phyloP scores from a whole-genome alignment of 371 early-diverging fungal genomes.

The Rhizopus arrhizus region DNA sequence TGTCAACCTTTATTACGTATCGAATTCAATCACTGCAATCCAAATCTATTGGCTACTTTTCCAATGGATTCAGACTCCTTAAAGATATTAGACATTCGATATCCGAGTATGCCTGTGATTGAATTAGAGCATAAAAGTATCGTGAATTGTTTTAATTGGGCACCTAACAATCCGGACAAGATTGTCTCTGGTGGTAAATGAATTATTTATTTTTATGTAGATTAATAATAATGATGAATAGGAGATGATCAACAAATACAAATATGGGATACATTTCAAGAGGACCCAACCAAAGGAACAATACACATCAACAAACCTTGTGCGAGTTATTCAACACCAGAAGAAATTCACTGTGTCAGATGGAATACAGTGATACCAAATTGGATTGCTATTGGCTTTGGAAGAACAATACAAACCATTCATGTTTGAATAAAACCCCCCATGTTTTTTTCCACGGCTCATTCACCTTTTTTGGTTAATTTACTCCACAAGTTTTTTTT shows the following conservation, averaged over 20 bases:
- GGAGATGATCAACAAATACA: conserved; percentile 78
- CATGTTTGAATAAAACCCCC: conserved; percentile 31
- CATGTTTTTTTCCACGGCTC: no score
- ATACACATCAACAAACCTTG: conserved; percentile 62
- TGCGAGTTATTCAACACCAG: conserved; percentile 69
- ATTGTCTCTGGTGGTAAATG: conserved; percentile 70
- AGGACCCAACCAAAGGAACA: conserved; percentile 16
- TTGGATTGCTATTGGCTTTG: conserved; percentile 77
- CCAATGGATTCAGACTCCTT: conserved; percentile 79
- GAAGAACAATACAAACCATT: conserved; percentile 65
- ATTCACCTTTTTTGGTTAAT: no score
- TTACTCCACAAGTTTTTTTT: no score
- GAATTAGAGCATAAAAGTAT: conserved; percentile 82
- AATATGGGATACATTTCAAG: conserved; percentile 76
- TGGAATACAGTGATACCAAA: conserved; percentile 73
- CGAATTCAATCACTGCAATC: conserved; percentile 84
- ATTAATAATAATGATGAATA: conserved; percentile 13
- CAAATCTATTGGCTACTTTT: conserved; percentile 90
- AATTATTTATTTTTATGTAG: not conserved
- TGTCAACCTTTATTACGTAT: conserved; percentile 79
- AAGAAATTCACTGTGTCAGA: conserved; percentile 70
- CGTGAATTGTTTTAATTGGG: conserved; percentile 80
- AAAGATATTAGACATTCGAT: conserved; percentile 87
- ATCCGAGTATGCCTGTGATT: conserved; percentile 83
- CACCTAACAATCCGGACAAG: conserved; percentile 72